Evolutionary conservation across 495 filamentous ascomycete species (phyloP), one percentile per base, ranked within the genome.

Genomic region (Haplographium delicatum): DNA sequence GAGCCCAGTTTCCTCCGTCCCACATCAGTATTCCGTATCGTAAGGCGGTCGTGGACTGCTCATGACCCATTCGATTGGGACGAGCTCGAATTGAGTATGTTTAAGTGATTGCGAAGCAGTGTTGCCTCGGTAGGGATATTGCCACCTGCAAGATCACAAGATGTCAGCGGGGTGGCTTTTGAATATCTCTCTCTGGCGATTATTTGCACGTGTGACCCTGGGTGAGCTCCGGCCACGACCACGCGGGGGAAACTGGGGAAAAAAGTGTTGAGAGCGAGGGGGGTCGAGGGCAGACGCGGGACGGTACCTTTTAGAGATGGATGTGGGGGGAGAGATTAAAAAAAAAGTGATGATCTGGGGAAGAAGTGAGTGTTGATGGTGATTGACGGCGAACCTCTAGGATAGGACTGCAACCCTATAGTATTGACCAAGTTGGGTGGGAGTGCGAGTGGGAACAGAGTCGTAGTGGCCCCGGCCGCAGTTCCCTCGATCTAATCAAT

Each of bases 1-100:
- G 16, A 27, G 7, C 31, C 52, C 37, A 7, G 48, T 18, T 16
- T 47, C 39, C 53, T 53, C 45, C 57, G 16, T 54, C 53, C 58
- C 35, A 37, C 54, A 44, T 56, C 57, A 59, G 27, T 47, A 33
- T 46, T 51, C 53, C 49, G 27, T 22, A 33, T 50, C 18, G 43
- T 16, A 7, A 33, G 20, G 33, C 13, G 27, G 28, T 42, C 33
- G 45, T 38, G 16, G 28, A 54, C 11, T 33, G 57, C 45, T 56
- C 58, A 57, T 60, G 49, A 50, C 58, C 58, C 50, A 40, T 53
- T 54, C 50, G 50, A 50, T 44, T 46, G 40, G 53, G 48, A 49
- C 23, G 47, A 41, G 57, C 38, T 45, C 11, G 44, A 44, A 41
- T 51, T 49, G 27, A 50, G 33, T 26, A 37, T 5, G 25, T 28